A percentile compares a stretch with the other conserved stretches of the same genome.
phyloP scores from a whole-genome alignment of 805 yeast genomes.

The Yarrowia hollandica region DNA sequence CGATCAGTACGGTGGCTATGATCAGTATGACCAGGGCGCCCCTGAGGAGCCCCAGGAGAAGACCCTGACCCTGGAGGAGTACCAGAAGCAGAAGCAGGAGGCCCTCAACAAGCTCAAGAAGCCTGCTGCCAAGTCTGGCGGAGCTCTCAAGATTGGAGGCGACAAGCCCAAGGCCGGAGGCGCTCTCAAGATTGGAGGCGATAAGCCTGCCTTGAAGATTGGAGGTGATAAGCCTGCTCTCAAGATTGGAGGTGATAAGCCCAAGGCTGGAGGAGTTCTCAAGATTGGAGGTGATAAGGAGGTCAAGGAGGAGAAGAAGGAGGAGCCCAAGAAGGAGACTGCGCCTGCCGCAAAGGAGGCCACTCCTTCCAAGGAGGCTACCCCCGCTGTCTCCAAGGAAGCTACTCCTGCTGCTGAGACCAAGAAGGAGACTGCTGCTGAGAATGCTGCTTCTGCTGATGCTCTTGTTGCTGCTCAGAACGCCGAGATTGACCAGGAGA shows the following conservation, averaged over 20 bases:
- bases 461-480: constrained; percentile 67
- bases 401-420: constrained; percentile 34
- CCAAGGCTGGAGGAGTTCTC: constrained; percentile 29
- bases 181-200: constrained; percentile 30
- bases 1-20: constrained; percentile 29
- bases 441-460: constrained; percentile 45
- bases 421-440: constrained; percentile 31
- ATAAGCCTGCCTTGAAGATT: constrained; percentile 34
- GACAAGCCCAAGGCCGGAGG: constrained; percentile 30
- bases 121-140: constrained; percentile 32
- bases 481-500: constrained; percentile 79
- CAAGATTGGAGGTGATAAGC: constrained; percentile 37
- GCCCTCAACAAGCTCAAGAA: constrained; percentile 31
- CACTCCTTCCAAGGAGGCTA: constrained; percentile 33
- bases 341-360: constrained; percentile 34
- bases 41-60: constrained; percentile 42
- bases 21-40: constrained; percentile 25
- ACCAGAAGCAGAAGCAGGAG: constrained; percentile 45
- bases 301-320: constrained; percentile 35
- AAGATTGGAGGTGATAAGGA: constrained; percentile 47
- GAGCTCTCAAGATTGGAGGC: constrained; percentile 36
- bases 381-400: constrained; percentile 33
- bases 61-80: constrained; percentile 80
- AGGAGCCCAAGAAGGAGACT: constrained; percentile 32
- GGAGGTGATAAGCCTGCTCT: constrained; percentile 34